Percentiles rank a stretch among this genome's conserved stretches.
These are phyloP conservation scores for Dictyostelium citrinum DNA, from an alignment of 78 protist species.

Conservation along the genomic window DNA sequence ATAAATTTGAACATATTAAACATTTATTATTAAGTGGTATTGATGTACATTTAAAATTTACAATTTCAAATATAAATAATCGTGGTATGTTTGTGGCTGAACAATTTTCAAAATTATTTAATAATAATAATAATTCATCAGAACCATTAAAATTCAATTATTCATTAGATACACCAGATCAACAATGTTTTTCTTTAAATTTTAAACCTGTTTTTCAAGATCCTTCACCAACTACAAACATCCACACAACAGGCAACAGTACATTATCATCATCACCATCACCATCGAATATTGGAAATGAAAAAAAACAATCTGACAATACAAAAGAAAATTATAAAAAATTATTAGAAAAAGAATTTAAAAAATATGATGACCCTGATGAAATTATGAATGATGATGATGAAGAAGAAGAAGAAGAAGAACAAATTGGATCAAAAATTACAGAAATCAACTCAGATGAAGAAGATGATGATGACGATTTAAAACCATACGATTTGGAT, in stretches of 20 bases:
- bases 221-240: neutral
- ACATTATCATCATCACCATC: neutral
- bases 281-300: neutral
- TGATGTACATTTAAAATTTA: conserved; percentile 42
- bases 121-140: neutral
- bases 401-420: conserved; percentile 25
- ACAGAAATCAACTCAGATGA: neutral
- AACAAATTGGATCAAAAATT: neutral
- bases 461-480: neutral
- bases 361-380: conserved; percentile 72
- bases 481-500: conserved; percentile 51
- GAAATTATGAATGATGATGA: conserved; percentile 9
- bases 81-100: conserved; percentile 60
- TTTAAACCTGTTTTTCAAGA: neutral
- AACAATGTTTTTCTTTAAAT: neutral
- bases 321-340: conserved; percentile 8
- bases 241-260: neutral
- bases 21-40: conserved; percentile 32
- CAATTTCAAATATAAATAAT: conserved; percentile 22
- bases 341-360: conserved; percentile 62
- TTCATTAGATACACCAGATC: neutral
- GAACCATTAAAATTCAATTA: conserved; percentile 20
- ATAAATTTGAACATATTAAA: neutral
- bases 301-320: neutral
- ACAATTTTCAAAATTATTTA: conserved; percentile 28